Percentiles rank a stretch among this genome's conserved stretches.
Conservation (phyloP, 2,329 filamentous ascomycete species). For the Fusarium keratoplasticum region DNA sequence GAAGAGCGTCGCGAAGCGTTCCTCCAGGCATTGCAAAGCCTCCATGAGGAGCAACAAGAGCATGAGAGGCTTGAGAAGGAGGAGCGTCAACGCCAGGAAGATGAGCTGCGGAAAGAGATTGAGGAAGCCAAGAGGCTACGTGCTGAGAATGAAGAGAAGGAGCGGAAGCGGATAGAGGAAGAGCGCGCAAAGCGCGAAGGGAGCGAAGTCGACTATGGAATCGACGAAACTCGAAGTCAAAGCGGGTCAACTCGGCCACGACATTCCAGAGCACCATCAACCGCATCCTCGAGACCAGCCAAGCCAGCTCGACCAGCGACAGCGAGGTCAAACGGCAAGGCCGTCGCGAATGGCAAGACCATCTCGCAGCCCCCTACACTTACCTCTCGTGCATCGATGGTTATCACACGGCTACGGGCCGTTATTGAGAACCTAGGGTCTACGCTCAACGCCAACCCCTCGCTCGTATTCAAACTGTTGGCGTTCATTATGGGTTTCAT, state of each 20-base stretch:
- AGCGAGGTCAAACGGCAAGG: constrained; percentile 46
- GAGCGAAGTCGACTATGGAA: constrained; percentile 76
- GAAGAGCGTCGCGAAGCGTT: constrained; percentile 93
- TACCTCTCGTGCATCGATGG: constrained; percentile 61
- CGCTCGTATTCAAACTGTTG: constrained; percentile 70
- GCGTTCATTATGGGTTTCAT: constrained; percentile 85
- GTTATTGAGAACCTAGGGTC: constrained; percentile 63
- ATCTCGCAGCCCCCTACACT: constrained; percentile 50
- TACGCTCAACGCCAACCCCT: constrained; percentile 67
- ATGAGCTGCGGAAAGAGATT: constrained; percentile 65
- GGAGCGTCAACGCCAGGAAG: constrained; percentile 67
- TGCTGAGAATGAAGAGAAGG: constrained; percentile 69
- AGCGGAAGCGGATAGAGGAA: constrained; percentile 65
- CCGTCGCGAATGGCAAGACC: constrained; percentile 45
- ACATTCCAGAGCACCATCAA: constrained; percentile 47
- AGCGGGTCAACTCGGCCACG: constrained; percentile 51
- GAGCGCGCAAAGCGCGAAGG: constrained; percentile 61
- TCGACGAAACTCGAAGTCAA: constrained; percentile 65
- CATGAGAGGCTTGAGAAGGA: constrained; percentile 74
- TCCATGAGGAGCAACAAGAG: constrained; percentile 85
- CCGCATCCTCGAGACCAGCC: constrained; percentile 48
- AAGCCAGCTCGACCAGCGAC: constrained; percentile 37
- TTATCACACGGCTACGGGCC: constrained; percentile 64
- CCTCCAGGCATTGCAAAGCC: constrained; percentile 82
- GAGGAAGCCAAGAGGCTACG: constrained; percentile 67